A percentile compares a stretch with the other conserved stretches of the same genome.
phyloP scores from a whole-genome alignment of 306 rosid genomes.

The Lathyrus oleraceus region DNA sequence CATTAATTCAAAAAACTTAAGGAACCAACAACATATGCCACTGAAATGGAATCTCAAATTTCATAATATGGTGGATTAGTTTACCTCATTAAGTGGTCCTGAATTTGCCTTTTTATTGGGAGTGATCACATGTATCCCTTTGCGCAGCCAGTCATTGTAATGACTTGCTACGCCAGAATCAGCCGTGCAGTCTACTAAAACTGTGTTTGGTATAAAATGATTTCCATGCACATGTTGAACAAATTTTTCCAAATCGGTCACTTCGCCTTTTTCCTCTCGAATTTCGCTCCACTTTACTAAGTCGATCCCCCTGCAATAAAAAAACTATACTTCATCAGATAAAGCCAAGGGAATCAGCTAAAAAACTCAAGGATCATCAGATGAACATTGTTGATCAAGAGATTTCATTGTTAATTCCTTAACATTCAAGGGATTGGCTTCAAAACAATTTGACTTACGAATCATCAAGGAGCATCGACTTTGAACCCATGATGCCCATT shows the following conservation, averaged over 20 bases:
- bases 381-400: constrained; percentile 2
- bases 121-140: constrained; percentile 91
- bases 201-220: constrained; percentile 95
- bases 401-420: constrained; percentile 4
- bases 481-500: constrained; percentile 82
- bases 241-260: constrained; percentile 71
- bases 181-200: constrained; percentile 93
- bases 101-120: constrained; percentile 97
- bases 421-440: constrained; percentile 15
- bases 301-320: constrained; percentile 70
- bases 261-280: constrained; percentile 62
- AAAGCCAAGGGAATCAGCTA: constrained; percentile 22
- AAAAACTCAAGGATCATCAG: constrained; percentile 14
- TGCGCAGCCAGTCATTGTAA: constrained; percentile 85
- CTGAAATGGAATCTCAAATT: neutral
- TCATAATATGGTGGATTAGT: constrained; percentile 6
- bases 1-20: neutral
- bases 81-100: constrained; percentile 95
- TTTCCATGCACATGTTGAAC: constrained; percentile 81
- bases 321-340: constrained; percentile 21
- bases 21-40: neutral
- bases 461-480: constrained; percentile 80
- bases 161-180: constrained; percentile 74
- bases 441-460: constrained; percentile 57
- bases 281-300: constrained; percentile 79